Conservation (phyloP, 768 basidiomycete genomes). For the Boletus rufocinnamomeus region DNA sequence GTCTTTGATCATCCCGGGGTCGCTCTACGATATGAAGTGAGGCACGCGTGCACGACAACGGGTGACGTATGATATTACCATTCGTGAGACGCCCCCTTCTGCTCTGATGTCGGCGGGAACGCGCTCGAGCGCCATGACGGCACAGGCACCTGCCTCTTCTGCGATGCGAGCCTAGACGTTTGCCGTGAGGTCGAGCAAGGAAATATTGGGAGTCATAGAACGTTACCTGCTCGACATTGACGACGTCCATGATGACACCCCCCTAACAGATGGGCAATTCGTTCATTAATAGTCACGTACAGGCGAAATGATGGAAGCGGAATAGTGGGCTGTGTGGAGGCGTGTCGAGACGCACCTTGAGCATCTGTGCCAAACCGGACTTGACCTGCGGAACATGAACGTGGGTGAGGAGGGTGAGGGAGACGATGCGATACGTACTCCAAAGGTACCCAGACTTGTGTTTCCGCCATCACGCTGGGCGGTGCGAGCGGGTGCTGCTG, state of each 20-base stretch:
- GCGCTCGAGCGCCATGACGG: conserved; percentile 95
- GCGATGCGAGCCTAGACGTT: conserved; percentile 81
- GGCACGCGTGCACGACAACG: not conserved
- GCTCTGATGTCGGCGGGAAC: conserved; percentile 94
- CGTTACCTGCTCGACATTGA: conserved; percentile 67
- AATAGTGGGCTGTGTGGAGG: not conserved
- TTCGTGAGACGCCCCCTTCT: conserved; percentile 92
- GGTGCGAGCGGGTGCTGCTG: conserved; percentile 53
- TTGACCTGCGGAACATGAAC: conserved; percentile 61
- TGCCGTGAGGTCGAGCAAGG: conserved; percentile 3
- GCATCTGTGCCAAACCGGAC: conserved; percentile 94
- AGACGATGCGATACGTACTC: conserved; percentile 42
- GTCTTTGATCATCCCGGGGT: conserved; percentile 95
- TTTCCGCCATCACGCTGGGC: conserved; percentile 51
- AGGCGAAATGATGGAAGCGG: not conserved
- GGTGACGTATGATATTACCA: conserved; percentile 57
- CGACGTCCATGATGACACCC: conserved; percentile 95
- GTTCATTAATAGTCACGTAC: not conserved
- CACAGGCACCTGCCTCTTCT: conserved; percentile 95
- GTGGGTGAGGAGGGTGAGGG: not conserved
- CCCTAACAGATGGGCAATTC: conserved; percentile 44
- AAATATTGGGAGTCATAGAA: not conserved
- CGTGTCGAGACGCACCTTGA: conserved; percentile 60
- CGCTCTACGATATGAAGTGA: conserved; percentile 54
- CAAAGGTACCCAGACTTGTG: conserved; percentile 70